Base-by-base conservation (phyloP, 169 alveolate species). In the Besnoitia besnoiti region DNA sequence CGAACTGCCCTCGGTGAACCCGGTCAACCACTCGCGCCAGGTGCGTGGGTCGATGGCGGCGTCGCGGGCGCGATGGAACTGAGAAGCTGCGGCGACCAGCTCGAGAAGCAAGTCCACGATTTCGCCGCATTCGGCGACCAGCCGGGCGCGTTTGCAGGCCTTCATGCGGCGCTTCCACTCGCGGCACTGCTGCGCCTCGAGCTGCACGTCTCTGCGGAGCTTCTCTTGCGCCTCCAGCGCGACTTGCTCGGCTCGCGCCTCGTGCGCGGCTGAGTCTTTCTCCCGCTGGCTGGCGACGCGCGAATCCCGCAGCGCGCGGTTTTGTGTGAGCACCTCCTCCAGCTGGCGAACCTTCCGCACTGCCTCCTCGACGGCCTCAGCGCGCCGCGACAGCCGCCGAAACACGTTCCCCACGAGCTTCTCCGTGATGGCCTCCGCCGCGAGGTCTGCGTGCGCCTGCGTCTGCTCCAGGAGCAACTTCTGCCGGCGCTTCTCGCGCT, bases 381-480 rank as follows among this genome's bases (percentile, higher is more conserved):
- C 87, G 19, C 59, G 49, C 33, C 33, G 2, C 39, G 87, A 40
- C 46, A 73, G 46, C n/a, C 82, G 87, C 19, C 55, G 55, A 55
- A 42, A 8, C 44, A 14, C n/a, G n/a, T n/a, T 19, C 44, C 44
- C 42, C 2, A 67, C 7, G 40, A 77, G 40, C 30, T 21, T 37
- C 24, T 77, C 59, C 33, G 50, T 55, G 10, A 77, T 35, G 27
- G 55, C 40, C 33, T 37, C 49, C 59, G 87, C 49, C 59, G 30
- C 40, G 55, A 4, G 40, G 59, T 37, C 59, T 39, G 87, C 87
- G 30, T 42, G 87, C 55, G 87, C 33, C 50, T 90, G 89, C 35
- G 84, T 49, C 73, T 90, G 93, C 50, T 90, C 85, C 85, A 90
- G 50, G 73, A 90, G 84, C 85, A 90, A 85, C 67, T 44, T 50